Percentiles rank a stretch among this genome's conserved stretches.
These are phyloP conservation scores for Dendrobium huoshanense DNA, from an alignment of 106 monocot genomes.

Conservation along the genomic window DNA sequence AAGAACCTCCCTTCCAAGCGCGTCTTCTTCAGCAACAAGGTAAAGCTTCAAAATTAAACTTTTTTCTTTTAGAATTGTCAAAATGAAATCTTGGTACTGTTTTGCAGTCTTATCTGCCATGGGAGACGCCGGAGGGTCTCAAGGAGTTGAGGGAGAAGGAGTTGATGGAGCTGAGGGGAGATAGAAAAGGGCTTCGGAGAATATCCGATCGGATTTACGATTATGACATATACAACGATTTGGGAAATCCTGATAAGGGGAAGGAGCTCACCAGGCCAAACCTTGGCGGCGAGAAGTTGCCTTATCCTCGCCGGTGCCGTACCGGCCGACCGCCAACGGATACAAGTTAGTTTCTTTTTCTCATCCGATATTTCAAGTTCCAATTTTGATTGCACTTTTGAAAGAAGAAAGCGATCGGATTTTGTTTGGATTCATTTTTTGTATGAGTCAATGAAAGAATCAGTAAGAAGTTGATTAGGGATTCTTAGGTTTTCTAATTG, in stretches of 20 bases:
- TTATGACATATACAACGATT: constrained; percentile 69
- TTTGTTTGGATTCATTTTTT: no score
- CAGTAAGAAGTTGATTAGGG: no score
- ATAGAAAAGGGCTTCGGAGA: constrained; percentile 51
- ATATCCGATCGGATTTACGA: constrained; percentile 66
- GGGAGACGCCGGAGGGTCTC: constrained; percentile 62
- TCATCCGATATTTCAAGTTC: no score
- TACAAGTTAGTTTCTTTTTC: constrained; percentile 26
- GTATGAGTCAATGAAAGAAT: no score
- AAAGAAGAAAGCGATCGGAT: no score
- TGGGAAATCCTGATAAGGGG: constrained; percentile 73
- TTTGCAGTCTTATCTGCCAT: constrained; percentile 68
- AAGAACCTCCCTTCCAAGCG: constrained; percentile 36
- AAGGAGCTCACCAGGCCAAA: constrained; percentile 40
- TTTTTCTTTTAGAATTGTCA: not conserved
- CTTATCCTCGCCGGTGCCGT: constrained; percentile 72
- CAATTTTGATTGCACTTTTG: no score
- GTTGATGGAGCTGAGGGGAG: constrained; percentile 48
- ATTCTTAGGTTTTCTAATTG: no score
- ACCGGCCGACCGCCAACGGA: constrained; percentile 60
- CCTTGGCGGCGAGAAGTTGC: constrained; percentile 61
- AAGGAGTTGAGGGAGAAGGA: constrained; percentile 67
- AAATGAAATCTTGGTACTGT: not conserved
- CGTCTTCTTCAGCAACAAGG: constrained; percentile 74
- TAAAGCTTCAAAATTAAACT: not conserved